Evolutionary conservation across 352 stramenopile species (phyloP).

Genomic region (Phytophthora citrophthora): DNA sequence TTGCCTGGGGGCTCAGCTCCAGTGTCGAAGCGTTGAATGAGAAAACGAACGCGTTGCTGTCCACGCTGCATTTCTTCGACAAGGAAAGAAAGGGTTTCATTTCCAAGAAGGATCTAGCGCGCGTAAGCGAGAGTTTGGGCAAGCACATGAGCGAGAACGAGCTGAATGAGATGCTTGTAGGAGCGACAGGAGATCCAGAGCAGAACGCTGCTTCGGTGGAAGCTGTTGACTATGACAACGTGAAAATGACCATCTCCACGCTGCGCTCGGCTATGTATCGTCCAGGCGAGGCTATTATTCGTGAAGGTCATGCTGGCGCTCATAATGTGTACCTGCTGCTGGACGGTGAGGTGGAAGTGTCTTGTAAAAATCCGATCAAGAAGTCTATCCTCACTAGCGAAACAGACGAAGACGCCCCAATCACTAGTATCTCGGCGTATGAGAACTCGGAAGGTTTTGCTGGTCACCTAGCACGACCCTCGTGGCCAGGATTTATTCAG

Average conservation of each 20-base stretch:
- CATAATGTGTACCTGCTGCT: constrained; percentile 82
- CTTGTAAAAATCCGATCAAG: constrained; percentile 78
- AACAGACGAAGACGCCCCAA: constrained; percentile 19
- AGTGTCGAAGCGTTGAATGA: constrained; percentile 67
- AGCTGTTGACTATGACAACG: constrained; percentile 76
- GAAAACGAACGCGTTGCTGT: constrained; percentile 73
- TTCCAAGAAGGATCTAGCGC: constrained; percentile 74
- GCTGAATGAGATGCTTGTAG: constrained; percentile 86
- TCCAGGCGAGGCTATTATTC: constrained; percentile 76
- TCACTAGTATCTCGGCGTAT: constrained; percentile 30
- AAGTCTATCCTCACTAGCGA: constrained; percentile 20
- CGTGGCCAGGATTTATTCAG: constrained; percentile 34
- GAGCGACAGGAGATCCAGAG: constrained; percentile 74
- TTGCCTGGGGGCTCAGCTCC: constrained; percentile 79
- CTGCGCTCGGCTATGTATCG: constrained; percentile 71
- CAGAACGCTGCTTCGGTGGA: constrained; percentile 56
- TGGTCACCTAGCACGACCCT: constrained; percentile 33
- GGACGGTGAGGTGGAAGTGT: constrained; percentile 81
- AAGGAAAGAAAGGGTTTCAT: constrained; percentile 85
- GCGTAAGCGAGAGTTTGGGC: constrained; percentile 75
- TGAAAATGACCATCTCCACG: constrained; percentile 86
- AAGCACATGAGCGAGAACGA: constrained; percentile 77
- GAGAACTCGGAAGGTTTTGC: constrained; percentile 40
- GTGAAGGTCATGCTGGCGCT: constrained; percentile 67
- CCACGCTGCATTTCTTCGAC: constrained; percentile 79